phyloP scores from a whole-genome alignment of 1,284 basidiomycete genomes.

The Athelia psychrophila region DNA sequence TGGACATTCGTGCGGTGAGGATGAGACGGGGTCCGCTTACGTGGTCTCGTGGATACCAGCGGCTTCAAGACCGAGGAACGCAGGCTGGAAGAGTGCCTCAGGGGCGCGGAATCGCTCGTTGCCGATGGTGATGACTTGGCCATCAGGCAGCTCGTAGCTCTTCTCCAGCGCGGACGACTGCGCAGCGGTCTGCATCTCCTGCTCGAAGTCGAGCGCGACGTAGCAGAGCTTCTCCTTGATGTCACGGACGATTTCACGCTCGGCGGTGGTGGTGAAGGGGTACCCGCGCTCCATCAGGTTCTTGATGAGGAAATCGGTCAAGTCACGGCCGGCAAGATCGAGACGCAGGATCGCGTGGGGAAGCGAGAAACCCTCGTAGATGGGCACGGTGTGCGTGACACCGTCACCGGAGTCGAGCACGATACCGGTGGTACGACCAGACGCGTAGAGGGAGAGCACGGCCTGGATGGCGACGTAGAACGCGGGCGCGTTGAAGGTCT shows the following conservation, averaged over 20 bases:
- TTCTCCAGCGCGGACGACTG: constrained; percentile 79
- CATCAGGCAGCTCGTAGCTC: constrained; percentile 84
- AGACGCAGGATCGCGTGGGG: constrained; percentile 82
- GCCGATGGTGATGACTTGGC: constrained; percentile 83
- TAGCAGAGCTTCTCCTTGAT: constrained; percentile 92
- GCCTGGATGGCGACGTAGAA: constrained; percentile 92
- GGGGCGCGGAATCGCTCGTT: constrained; percentile 84
- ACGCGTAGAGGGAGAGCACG: constrained; percentile 86
- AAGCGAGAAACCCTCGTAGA: constrained; percentile 84
- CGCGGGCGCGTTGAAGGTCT: constrained; percentile 89
- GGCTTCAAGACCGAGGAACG: constrained; percentile 75
- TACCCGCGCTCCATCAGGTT: constrained; percentile 82
- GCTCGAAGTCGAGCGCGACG: constrained; percentile 84
- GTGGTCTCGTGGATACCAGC: constrained; percentile 83
- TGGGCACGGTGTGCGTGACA: constrained; percentile 87
- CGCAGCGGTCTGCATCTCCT: constrained; percentile 80
- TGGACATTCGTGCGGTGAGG: not conserved
- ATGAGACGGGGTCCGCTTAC: constrained; percentile 30
- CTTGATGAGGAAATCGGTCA: constrained; percentile 81
- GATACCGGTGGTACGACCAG: constrained; percentile 87
- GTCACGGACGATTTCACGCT: constrained; percentile 82
- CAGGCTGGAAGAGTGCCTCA: constrained; percentile 82
- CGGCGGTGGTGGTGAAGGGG: constrained; percentile 78
- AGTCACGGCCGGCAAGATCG: constrained; percentile 80
- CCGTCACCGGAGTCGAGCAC: constrained; percentile 91